A percentile compares a stretch with the other conserved stretches of the same genome.
Evolutionary conservation across 108 stramenopile genomes (phyloP).

Genomic region (Aurantiochytrium sp.): DNA sequence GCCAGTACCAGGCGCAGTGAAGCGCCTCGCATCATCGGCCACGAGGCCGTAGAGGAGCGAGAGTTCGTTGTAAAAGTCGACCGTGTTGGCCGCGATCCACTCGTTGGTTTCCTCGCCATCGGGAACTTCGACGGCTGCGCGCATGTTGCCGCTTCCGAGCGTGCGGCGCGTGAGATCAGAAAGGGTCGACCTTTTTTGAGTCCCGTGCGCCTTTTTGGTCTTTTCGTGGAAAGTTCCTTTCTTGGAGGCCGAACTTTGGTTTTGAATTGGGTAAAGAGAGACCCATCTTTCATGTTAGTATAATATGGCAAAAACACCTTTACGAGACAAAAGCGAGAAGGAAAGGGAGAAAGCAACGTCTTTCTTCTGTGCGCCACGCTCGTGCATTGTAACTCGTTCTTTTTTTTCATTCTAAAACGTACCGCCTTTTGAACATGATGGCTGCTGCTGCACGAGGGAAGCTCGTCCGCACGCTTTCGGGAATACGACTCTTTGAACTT

Average conservation of each 20-base stretch:
- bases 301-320: not conserved
- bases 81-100: conserved; percentile 56
- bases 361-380: not conserved
- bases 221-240: not conserved
- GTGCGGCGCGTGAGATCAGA: not conserved
- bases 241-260: too few species aligned
- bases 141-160: not conserved
- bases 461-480: too few species aligned
- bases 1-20: not conserved
- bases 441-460: too few species aligned
- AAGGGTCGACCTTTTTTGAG: not conserved
- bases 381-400: too few species aligned
- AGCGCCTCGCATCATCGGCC: not conserved
- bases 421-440: not conserved
- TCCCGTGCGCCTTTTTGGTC: not conserved
- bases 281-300: too few species aligned
- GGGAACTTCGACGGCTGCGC: not conserved
- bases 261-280: too few species aligned
- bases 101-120: conserved; percentile 42
- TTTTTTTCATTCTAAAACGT: not conserved
- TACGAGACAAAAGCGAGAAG: not conserved
- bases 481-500: too few species aligned
- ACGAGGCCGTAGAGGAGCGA: conserved; percentile 45
- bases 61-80: conserved; percentile 58
- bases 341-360: not conserved